Evolutionary conservation across 2,329 filamentous ascomycete genomes (phyloP).

Genomic region (Hymenoscyphus occultus): DNA sequence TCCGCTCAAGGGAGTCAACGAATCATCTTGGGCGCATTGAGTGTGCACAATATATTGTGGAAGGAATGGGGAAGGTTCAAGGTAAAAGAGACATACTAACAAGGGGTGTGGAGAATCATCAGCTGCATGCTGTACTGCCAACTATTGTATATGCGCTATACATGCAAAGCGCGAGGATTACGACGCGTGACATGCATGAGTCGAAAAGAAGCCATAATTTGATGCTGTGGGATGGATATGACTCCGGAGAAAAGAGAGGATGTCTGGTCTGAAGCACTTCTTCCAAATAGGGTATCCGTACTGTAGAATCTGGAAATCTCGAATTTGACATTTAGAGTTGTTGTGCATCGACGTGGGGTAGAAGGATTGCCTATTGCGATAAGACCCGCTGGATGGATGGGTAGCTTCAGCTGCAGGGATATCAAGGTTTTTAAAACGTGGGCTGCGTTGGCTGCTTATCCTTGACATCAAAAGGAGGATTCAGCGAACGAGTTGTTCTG

Average conservation of each 20-base stretch:
- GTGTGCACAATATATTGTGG: neutral
- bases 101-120: neutral
- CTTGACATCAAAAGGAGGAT: neutral
- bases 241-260: neutral
- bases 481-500: neutral
- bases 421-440: neutral
- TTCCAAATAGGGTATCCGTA: too few relatives aligned
- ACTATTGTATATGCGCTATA: neutral
- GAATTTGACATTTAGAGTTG: neutral
- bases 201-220: neutral
- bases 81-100: neutral
- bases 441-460: neutral
- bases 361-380: neutral
- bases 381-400: neutral
- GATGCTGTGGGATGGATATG: neutral
- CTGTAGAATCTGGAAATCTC: neutral
- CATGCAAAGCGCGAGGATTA: slow-evolving; percentile 5
- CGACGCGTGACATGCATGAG: neutral
- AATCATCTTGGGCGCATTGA: neutral
- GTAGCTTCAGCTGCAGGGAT: neutral
- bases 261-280: neutral
- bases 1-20: neutral
- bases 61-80: neutral
- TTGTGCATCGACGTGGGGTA: neutral
- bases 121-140: slow-evolving; percentile 5